Percentiles rank a stretch among this genome's conserved stretches.
Conservation (phyloP, 768 basidiomycete species). For the Cystofilobasidium ferigula region DNA sequence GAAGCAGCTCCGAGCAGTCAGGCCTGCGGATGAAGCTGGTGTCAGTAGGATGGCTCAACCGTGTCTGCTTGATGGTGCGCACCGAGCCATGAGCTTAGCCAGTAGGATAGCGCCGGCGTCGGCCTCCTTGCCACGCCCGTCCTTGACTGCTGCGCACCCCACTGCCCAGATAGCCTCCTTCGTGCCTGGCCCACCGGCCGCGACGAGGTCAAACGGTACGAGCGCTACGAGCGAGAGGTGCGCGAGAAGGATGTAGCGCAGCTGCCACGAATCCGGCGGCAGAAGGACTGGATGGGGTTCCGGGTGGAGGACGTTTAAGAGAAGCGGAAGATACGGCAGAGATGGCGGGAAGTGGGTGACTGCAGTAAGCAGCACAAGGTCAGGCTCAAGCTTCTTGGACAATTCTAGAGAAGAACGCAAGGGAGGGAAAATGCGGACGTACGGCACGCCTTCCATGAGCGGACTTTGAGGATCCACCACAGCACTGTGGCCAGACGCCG, state of each 20-base stretch:
- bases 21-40: background rate
- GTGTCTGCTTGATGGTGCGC: conserved; percentile 4
- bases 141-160: background rate
- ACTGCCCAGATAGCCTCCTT: conserved; percentile 9
- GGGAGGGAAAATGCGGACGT: conserved; percentile 36
- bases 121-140: conserved; percentile 57
- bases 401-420: background rate
- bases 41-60: too few species aligned
- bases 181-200: conserved; percentile 16
- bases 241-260: conserved; percentile 70
- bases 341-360: conserved; percentile 92
- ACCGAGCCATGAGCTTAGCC: conserved; percentile 70
- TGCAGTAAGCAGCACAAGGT: conserved; percentile 35
- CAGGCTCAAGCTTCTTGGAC: background rate
- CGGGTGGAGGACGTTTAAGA: conserved; percentile 51
- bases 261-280: conserved; percentile 52
- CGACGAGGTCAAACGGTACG: conserved; percentile 71
- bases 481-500: conserved; percentile 46
- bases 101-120: conserved; percentile 73
- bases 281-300: conserved; percentile 37
- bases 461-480: conserved; percentile 71
- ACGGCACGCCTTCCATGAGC: conserved; percentile 89
- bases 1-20: conserved; percentile 17
- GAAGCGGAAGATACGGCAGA: conserved; percentile 65
- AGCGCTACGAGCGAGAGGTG: conserved; percentile 93